phyloP scores from a whole-genome alignment of 495 filamentous ascomycete genomes.

The Saxispiralis lemnorum region DNA sequence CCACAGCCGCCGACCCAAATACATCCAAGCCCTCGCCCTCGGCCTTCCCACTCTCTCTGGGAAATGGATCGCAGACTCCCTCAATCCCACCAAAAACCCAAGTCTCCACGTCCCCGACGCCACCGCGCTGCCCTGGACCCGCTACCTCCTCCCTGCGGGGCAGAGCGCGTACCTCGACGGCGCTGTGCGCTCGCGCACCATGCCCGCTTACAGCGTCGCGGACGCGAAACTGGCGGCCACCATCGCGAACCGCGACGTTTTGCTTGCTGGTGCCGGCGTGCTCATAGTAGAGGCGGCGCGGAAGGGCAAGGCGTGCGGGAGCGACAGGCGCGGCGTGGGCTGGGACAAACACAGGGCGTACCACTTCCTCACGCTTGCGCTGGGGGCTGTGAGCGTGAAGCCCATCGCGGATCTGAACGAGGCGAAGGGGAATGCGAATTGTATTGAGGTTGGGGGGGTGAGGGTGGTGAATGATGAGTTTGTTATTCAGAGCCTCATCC shows the following conservation, averaged over 20 bases:
- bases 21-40: constrained; percentile 86
- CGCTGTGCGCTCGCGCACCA: constrained; percentile 54
- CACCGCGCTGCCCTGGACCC: constrained; percentile 50
- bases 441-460: constrained; percentile 22
- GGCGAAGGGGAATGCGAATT: constrained; percentile 27
- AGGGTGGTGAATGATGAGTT: constrained; percentile 64
- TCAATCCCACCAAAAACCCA: constrained; percentile 16
- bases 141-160: constrained; percentile 75
- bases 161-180: constrained; percentile 59
- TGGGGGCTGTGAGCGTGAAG: constrained; percentile 51
- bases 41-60: constrained; percentile 67
- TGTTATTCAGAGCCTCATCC: constrained; percentile 81
- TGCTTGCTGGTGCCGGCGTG: constrained; percentile 48
- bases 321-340: constrained; percentile 8
- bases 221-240: constrained; percentile 12
- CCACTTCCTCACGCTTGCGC: constrained; percentile 56
- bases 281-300: constrained; percentile 54
- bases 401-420: constrained; percentile 47
- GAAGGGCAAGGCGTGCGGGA: constrained; percentile 32
- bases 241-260: constrained; percentile 25
- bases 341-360: constrained; percentile 44
- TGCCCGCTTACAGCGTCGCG: constrained; percentile 40
- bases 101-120: constrained; percentile 22
- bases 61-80: constrained; percentile 65
- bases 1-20: constrained; percentile 78